phyloP scores from a whole-genome alignment of 192 early-diverging fungal genomes.

The Coemansia sp. region DNA sequence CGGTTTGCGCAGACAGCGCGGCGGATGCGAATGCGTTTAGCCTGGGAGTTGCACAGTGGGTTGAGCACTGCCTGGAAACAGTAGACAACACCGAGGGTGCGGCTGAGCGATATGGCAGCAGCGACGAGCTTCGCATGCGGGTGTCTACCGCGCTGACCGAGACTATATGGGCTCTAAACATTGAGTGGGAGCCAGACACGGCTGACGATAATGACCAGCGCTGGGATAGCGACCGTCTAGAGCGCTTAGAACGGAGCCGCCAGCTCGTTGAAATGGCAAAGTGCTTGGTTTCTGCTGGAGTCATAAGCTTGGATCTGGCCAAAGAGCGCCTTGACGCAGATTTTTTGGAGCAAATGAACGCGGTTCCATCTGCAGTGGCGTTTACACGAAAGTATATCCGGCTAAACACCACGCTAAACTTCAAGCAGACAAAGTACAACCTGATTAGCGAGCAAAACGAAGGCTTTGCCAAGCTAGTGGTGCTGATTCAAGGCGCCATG shows the following conservation, averaged over 20 bases:
- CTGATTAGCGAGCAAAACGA: constrained; percentile 47
- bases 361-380: constrained; percentile 21
- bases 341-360: constrained; percentile 32
- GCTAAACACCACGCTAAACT: constrained; percentile 45
- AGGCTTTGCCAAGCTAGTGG: constrained; percentile 46
- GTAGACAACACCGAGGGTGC: constrained; percentile 21
- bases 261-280: constrained; percentile 19
- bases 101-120: background rate
- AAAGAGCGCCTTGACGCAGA: constrained; percentile 42
- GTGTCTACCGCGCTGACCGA: constrained; percentile 31
- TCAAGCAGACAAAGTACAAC: constrained; percentile 54
- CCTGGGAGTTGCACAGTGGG: constrained; percentile 19
- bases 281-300: constrained; percentile 14
- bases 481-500: constrained; percentile 41
- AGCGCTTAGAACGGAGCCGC: constrained; percentile 22
- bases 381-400: constrained; percentile 41
- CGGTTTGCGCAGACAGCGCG: constrained; percentile 11
- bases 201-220: constrained; percentile 11
- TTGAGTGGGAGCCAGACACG: constrained; percentile 46
- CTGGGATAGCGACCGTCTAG: constrained; percentile 19
- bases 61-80: constrained; percentile 26
- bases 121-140: constrained; percentile 15
- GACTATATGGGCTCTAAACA: constrained; percentile 35
- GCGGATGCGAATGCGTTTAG: constrained; percentile 25
- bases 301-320: constrained; percentile 28